Evolutionary conservation across 1,139 yeast genomes (phyloP), one percentile per base, ranked within the genome.

Genomic region (Suhomyces bokatorum): DNA sequence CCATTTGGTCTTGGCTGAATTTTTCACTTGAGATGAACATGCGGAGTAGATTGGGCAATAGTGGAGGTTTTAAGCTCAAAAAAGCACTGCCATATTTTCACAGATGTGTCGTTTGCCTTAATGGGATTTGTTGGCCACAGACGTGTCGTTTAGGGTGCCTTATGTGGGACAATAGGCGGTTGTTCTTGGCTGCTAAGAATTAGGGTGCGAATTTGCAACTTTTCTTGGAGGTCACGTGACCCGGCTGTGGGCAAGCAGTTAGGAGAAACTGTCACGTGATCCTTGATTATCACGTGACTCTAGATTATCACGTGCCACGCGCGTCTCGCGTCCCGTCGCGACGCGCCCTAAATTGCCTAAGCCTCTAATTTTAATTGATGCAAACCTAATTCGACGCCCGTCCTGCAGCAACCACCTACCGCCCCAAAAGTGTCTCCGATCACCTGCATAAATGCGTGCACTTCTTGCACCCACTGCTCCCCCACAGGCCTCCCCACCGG

Each of bases 191-290:
- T 34, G 36, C 36, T 34, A 34, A 34, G 36, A 34, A 34, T 34
- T 34, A 14, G 36, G n/a, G 32, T 28, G 32, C 26, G 29, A 26
- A 17, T 22, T 32, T 27, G 41, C 46, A 20, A 20, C 40, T 35
- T 43, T 43, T 43, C 40, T 38, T 40, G 36, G 40, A 17, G 34
- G 30, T n/a, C 15, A 27, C 26, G 29, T 12, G 26, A 32, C 10
- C 9, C 4, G 20, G 14, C 36, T 34, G 36, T 26, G 36, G 16
- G 35, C 17, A 4, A 17, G n/a, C n/a, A n/a, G n/a, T n/a, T n/a
- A n/a, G n/a, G n/a, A n/a, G n/a, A n/a, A n/a, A n/a, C n/a, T 5
- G 24, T 20, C 24, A 20, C 24, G 24, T 20, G 24, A 20, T 6
- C 6, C 6, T 17, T 17, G 6, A 4, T 6, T 17, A 17, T 17